phyloP scores from a whole-genome alignment of 2,329 filamentous ascomycete species.

The Neopestalotiopsis sp. region DNA sequence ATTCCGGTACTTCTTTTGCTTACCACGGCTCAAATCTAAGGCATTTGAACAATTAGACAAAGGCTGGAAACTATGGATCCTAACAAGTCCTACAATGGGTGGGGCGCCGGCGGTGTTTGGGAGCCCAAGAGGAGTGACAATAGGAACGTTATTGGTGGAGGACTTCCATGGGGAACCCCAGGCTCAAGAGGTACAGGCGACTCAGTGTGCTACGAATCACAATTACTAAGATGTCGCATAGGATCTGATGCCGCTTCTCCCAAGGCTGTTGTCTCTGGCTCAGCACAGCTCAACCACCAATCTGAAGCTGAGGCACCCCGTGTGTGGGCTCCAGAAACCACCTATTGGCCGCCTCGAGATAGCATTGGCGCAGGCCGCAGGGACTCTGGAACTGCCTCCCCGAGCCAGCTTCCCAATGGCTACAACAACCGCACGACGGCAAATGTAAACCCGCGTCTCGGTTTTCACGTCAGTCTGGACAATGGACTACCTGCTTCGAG shows the following conservation, averaged over 20 bases:
- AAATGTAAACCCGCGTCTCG: constrained; percentile 13
- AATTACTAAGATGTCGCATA: constrained; percentile 29
- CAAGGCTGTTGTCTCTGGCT: constrained; percentile 69
- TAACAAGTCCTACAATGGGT: background rate
- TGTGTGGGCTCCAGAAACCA: constrained; percentile 43
- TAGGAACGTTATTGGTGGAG: constrained; percentile 16
- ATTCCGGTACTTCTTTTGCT: constrained; percentile 4
- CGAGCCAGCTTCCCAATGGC: constrained; percentile 56
- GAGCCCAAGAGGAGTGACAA: constrained; percentile 17
- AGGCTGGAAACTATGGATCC: constrained; percentile 7
- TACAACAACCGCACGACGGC: constrained; percentile 37
- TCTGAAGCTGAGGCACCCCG: constrained; percentile 66
- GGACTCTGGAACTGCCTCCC: constrained; percentile 61
- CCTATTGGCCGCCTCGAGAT: constrained; percentile 62
- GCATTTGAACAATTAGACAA: constrained; percentile 11
- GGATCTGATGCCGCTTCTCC: constrained; percentile 44
- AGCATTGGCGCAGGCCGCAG: constrained; percentile 45
- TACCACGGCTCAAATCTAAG: background rate
- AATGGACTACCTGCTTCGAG: constrained; percentile 22
- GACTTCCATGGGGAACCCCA: constrained; percentile 40
- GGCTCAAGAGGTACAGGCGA: constrained; percentile 54
- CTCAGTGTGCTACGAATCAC: background rate
- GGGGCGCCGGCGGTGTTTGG: constrained; percentile 10
- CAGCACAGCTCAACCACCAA: constrained; percentile 69
- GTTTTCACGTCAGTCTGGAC: constrained; percentile 27